Conservation (phyloP, 495 filamentous ascomycete species). For the Copromyces sp. region DNA sequence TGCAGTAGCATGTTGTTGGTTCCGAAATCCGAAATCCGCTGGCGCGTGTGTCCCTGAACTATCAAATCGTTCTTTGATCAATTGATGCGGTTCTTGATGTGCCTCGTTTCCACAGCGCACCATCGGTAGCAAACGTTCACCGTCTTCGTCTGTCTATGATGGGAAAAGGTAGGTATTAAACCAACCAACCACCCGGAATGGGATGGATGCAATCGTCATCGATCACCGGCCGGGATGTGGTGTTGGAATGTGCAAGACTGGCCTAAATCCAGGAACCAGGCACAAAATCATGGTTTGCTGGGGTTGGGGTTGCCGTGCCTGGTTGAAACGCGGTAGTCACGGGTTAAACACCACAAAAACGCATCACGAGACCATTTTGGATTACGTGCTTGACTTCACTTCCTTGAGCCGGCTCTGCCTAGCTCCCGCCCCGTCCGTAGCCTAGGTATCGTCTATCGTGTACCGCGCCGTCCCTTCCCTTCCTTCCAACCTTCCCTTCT, state of each 20-base stretch:
- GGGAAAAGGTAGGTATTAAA: background rate
- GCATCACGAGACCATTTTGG: background rate
- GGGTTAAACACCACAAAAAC: background rate
- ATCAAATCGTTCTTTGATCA: background rate
- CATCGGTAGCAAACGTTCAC: background rate
- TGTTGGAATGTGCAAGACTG: background rate
- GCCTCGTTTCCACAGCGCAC: background rate
- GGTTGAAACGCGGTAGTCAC: background rate
- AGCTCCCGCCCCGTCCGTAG: background rate
- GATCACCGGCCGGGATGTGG: background rate
- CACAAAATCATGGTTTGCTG: background rate
- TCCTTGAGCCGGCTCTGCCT: background rate
- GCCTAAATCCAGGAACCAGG: background rate
- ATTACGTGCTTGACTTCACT: background rate
- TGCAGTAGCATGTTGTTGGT: background rate
- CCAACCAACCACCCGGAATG: background rate
- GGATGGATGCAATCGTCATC: background rate
- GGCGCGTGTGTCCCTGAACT: background rate
- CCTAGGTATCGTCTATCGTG: background rate
- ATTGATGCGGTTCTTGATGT: background rate
- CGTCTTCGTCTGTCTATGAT: background rate
- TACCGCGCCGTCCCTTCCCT: background rate
- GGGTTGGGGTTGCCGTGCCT: background rate
- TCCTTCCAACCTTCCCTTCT: background rate
- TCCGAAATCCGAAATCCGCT: background rate